Evolutionary conservation across 495 filamentous ascomycete genomes (phyloP).

Genomic region (Aspergillus sclerotiicarbonarius): DNA sequence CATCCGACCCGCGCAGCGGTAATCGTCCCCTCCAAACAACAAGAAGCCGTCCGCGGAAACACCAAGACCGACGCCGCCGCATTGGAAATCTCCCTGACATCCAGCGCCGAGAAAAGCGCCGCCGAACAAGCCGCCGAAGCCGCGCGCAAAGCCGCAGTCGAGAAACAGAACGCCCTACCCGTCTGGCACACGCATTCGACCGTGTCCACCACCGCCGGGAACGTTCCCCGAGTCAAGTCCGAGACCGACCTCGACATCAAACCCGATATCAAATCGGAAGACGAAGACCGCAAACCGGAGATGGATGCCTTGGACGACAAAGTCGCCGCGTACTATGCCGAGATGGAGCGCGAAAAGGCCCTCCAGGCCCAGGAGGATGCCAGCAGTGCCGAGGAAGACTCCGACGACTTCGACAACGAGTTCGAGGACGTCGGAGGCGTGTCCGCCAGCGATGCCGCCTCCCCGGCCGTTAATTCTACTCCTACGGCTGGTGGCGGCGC

Average conservation of each 20-base stretch:
- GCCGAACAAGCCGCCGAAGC: slow-evolving; percentile 71
- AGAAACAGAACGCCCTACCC: slow-evolving; percentile 81
- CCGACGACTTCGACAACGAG: slow-evolving; percentile 48
- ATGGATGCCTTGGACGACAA: slow-evolving; percentile 46
- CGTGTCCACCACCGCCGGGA: slow-evolving; percentile 46
- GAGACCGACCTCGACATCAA: slow-evolving; percentile 41
- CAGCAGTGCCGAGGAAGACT: slow-evolving; percentile 46
- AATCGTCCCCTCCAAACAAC: slow-evolving; percentile 44
- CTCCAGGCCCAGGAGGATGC: slow-evolving; percentile 47
- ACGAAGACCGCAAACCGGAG: slow-evolving; percentile 56
- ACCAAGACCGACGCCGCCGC: slow-evolving; percentile 64
- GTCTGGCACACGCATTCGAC: slow-evolving; percentile 88
- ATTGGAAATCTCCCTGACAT: slow-evolving; percentile 76
- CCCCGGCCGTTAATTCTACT: slow-evolving; percentile 28
- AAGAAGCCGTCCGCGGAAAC: slow-evolving; percentile 69
- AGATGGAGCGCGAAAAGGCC: slow-evolving; percentile 50
- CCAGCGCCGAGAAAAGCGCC: slow-evolving; percentile 68
- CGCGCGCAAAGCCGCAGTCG: slow-evolving; percentile 68
- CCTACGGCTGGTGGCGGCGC: slow-evolving; percentile 2
- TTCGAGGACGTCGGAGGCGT: slow-evolving; percentile 49
- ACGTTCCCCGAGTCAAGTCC: slow-evolving; percentile 26
- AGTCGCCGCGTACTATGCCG: slow-evolving; percentile 51
- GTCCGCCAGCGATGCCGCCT: slow-evolving; percentile 40
- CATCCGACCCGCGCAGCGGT: slow-evolving; percentile 49
- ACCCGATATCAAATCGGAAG: slow-evolving; percentile 39